Base-by-base conservation (phyloP, 495 filamentous ascomycete genomes). In the Penicillium arizonense region DNA sequence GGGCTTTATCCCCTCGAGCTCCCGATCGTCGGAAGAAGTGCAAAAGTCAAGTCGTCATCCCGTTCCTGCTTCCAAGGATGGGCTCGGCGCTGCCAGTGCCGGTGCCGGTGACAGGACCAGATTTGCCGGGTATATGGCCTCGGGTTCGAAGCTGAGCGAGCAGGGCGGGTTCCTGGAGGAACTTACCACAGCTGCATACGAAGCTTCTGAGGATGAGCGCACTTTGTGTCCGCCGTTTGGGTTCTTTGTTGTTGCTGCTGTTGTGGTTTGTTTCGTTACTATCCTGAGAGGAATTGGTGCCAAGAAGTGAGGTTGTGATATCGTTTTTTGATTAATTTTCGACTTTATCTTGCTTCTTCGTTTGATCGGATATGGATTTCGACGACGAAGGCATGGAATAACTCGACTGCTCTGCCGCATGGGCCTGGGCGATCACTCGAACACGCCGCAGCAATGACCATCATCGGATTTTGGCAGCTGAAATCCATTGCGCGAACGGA, bases 71-170 rank as follows among this genome's bases (percentile, higher is more conserved):
- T 41, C 55, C 49, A 50, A 56, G 46, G 43, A 55, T 46, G 45
- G 26, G 58, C 61, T 64, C 55, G 58, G 46, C 55, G 43, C 23
- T 36, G n/a, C 38, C 23, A 53, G 44, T 47, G 53, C 42, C 53
- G 51, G 37, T 47, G 18, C 55, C 26, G 48, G 4, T 35, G 38
- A 38, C 7, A 10, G 33, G 44, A 32, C 32, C 6, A 16, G 5
- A 5, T 24, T 14, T 16, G 8, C 7, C 13, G 20, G 18, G 2
- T 12, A 20, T 35, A 3, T 35, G 14, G 30, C 12, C 30, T 36
- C 39, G 30, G 14, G 14, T 24, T 21, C 42, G 30, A n/a, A 55
- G 33, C 32, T 18, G 30, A 16, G 8, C 5, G 26, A 5, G 1
- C 21, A 37, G 13, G 12, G 13, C 12, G 12, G 14, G 6, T 10